A percentile compares a stretch with the other conserved stretches of the same genome.
These are phyloP conservation scores for Cystofilobasidium bisporidii DNA, from an alignment of 768 basidiomycete genomes.

Conservation along the genomic window DNA sequence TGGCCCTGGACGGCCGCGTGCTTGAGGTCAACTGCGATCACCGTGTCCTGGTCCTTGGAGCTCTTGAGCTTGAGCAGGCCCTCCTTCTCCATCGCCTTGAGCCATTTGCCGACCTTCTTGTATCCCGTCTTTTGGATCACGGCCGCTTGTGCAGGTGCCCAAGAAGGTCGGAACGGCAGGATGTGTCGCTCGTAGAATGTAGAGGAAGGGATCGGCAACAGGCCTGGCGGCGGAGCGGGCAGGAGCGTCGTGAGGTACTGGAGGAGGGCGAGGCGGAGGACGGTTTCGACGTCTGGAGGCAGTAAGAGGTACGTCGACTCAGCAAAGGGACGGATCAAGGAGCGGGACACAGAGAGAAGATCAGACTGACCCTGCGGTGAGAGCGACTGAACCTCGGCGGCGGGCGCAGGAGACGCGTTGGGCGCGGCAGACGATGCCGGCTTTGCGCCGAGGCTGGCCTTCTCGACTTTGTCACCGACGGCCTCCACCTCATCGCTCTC, in stretches of 20 bases:
- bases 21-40: constrained; percentile 31
- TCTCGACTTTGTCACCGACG: not conserved
- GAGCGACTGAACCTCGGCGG: not conserved
- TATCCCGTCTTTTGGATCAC: constrained; percentile 63
- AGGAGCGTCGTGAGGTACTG: constrained; percentile 51
- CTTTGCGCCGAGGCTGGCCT: not conserved
- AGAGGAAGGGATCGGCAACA: constrained; percentile 66
- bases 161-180: constrained; percentile 69
- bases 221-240: constrained; percentile 37
- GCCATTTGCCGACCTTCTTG: constrained; percentile 72
- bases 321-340: not conserved
- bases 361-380: constrained; percentile 9
- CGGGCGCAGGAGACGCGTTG: not conserved
- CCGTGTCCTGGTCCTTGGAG: constrained; percentile 39
- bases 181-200: constrained; percentile 66
- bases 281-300: constrained; percentile 48
- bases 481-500: not conserved
- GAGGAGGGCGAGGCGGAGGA: constrained; percentile 55
- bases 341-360: not conserved
- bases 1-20: constrained; percentile 8
- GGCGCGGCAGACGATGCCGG: not conserved
- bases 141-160: constrained; percentile 42
- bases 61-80: constrained; percentile 64
- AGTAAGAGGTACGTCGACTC: not conserved
- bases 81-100: constrained; percentile 67